Evolutionary conservation across 1,284 basidiomycete genomes (phyloP).

Genomic region (Porogramme epimiltina): DNA sequence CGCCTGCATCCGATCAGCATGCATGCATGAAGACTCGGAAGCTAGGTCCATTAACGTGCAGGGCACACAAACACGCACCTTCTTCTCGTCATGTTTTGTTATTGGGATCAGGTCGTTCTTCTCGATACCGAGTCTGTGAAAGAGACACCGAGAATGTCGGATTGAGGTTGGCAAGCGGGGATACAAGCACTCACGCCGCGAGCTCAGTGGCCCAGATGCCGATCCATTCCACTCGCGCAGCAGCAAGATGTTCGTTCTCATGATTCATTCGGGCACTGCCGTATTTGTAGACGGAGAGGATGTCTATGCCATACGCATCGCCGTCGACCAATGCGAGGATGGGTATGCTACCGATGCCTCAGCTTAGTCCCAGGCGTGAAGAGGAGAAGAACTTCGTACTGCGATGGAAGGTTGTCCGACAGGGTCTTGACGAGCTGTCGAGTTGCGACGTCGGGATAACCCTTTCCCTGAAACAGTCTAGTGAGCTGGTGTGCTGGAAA

Average conservation of each 20-base stretch:
- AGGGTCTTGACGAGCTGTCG: slow-evolving; percentile 78
- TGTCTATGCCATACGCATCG: slow-evolving; percentile 89
- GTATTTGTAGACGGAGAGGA: slow-evolving; percentile 82
- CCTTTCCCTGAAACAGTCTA: slow-evolving; percentile 72
- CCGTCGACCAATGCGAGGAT: slow-evolving; percentile 84
- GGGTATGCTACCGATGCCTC: slow-evolving; percentile 51
- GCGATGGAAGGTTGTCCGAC: slow-evolving; percentile 59
- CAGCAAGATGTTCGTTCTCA: slow-evolving; percentile 63
- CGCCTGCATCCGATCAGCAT: slow-evolving; percentile 49
- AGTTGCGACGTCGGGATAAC: slow-evolving; percentile 91
- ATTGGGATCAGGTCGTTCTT: slow-evolving; percentile 70
- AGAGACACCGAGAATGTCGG: background rate
- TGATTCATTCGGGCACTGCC: slow-evolving; percentile 67
- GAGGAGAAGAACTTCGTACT: slow-evolving; percentile 35
- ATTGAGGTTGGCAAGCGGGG: background rate
- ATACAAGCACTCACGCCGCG: slow-evolving; percentile 42
- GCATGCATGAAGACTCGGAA: background rate
- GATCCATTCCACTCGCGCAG: slow-evolving; percentile 73
- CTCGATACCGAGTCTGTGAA: slow-evolving; percentile 57
- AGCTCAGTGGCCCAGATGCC: slow-evolving; percentile 78
- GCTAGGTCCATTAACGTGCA: background rate
- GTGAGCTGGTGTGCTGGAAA: background rate
- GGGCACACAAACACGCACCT: slow-evolving; percentile 43
- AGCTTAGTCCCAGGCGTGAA: background rate
- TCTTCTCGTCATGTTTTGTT: slow-evolving; percentile 71